These are phyloP conservation scores for Ophiostoma angusticollis DNA, from an alignment of 2,329 filamentous ascomycete species.

Conservation along the genomic window DNA sequence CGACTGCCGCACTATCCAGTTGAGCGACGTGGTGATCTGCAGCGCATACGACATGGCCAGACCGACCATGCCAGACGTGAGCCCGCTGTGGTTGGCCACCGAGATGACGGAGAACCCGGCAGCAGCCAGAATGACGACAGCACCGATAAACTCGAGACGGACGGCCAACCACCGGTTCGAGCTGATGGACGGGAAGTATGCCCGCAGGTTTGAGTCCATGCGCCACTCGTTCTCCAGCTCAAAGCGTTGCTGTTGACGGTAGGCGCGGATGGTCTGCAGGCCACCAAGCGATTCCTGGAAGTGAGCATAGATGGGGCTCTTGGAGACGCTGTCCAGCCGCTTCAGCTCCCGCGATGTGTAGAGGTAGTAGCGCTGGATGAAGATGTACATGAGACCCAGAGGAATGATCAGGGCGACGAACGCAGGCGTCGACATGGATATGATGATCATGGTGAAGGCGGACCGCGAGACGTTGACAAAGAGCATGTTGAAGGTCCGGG, in stretches of 20 bases:
- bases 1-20: conserved; percentile 97
- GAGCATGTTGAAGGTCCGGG: conserved; percentile 95
- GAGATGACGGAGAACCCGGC: conserved; percentile 73
- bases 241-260: conserved; percentile 78
- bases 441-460: conserved; percentile 74
- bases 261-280: conserved; percentile 89
- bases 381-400: conserved; percentile 68
- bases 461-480: conserved; percentile 66
- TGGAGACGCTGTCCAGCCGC: conserved; percentile 84
- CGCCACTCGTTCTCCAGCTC: conserved; percentile 93
- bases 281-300: conserved; percentile 96
- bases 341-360: conserved; percentile 94
- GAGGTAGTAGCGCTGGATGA: conserved; percentile 93
- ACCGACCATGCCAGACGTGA: conserved; percentile 69
- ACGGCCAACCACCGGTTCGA: conserved; percentile 91
- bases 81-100: conserved; percentile 51
- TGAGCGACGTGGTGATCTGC: conserved; percentile 91
- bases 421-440: conserved; percentile 65
- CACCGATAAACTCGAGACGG: conserved; percentile 89
- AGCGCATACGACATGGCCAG: conserved; percentile 94
- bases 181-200: conserved; percentile 92
- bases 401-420: conserved; percentile 76
- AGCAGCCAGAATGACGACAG: conserved; percentile 78
- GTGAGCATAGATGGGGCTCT: conserved; percentile 93
- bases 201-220: conserved; percentile 84